A percentile compares a stretch with the other conserved stretches of the same genome.
Evolutionary conservation across 306 rosid genomes (phyloP).

Genomic region (Pyrus pyrifolia): DNA sequence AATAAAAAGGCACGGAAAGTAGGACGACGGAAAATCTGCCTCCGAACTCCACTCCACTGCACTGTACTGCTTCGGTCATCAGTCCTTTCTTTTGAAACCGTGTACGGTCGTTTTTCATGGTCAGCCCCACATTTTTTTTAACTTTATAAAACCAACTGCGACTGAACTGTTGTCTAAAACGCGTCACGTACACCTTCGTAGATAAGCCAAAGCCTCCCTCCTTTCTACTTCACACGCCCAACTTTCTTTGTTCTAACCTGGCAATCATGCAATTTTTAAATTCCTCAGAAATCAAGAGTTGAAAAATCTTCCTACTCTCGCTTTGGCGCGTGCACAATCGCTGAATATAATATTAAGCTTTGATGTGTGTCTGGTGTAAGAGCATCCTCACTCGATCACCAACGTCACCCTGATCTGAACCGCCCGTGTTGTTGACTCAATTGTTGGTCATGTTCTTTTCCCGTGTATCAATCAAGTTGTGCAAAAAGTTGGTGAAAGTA

Average conservation of each 20-base stretch:
- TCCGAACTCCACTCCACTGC: no score
- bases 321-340: constrained; percentile 3
- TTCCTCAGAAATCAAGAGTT: neutral
- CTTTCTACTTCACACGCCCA: neutral
- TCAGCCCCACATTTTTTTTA: neutral
- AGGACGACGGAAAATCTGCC: no score
- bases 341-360: neutral
- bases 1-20: no score
- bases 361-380: neutral
- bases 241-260: neutral
- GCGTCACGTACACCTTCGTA: constrained; percentile 7
- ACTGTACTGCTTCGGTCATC: neutral
- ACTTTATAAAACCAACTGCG: neutral
- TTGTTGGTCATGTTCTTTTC: no score
- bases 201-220: neutral
- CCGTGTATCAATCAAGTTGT: no score
- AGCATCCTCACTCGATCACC: neutral
- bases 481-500: no score
- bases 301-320: constrained; percentile 1
- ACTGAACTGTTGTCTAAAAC: neutral
- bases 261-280: neutral
- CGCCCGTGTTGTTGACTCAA: no score
- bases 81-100: neutral
- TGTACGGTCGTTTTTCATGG: neutral
- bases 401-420: no score